Evolutionary conservation across 2,329 filamentous ascomycete species (phyloP).

Genomic region (Ambrosiella cleistominuta): DNA sequence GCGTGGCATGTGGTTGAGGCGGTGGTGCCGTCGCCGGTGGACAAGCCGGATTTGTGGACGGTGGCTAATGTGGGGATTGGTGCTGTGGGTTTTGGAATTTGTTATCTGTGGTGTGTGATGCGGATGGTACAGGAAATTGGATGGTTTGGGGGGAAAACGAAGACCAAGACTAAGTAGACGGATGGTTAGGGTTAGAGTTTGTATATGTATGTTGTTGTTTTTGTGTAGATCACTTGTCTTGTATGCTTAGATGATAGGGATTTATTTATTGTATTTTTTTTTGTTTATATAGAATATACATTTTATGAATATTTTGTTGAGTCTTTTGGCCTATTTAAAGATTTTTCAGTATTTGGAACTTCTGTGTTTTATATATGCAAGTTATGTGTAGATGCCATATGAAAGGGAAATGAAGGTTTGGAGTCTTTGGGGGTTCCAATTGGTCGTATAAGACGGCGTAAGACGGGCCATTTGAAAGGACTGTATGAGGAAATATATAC

Average conservation of each 20-base stretch:
- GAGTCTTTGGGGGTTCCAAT: no score
- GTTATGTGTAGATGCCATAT: no score
- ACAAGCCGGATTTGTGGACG: slow-evolving; percentile 87
- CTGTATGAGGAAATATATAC: no score
- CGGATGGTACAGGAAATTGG: slow-evolving; percentile 45
- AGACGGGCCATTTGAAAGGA: no score
- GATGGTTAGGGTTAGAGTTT: not conserved
- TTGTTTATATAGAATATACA: not conserved
- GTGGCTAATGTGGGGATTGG: slow-evolving; percentile 80
- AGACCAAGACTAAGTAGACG: slow-evolving; percentile 23
- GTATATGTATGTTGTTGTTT: slow-evolving; percentile 5
- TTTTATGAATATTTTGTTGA: not conserved
- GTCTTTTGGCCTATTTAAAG: no score
- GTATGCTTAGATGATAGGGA: not conserved
- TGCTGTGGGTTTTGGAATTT: slow-evolving; percentile 66
- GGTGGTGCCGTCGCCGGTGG: slow-evolving; percentile 46
- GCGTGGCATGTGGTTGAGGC: slow-evolving; percentile 66
- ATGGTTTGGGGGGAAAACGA: slow-evolving; percentile 23
- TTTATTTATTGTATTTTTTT: not conserved
- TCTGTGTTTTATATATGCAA: no score
- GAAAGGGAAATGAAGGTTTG: no score
- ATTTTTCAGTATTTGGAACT: no score
- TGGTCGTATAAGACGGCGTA: no score
- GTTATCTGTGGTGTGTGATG: slow-evolving; percentile 82
- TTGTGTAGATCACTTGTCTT: not conserved